These are phyloP conservation scores for Candida coleopterorum DNA, from an alignment of 805 yeast genomes.

Conservation along the genomic window DNA sequence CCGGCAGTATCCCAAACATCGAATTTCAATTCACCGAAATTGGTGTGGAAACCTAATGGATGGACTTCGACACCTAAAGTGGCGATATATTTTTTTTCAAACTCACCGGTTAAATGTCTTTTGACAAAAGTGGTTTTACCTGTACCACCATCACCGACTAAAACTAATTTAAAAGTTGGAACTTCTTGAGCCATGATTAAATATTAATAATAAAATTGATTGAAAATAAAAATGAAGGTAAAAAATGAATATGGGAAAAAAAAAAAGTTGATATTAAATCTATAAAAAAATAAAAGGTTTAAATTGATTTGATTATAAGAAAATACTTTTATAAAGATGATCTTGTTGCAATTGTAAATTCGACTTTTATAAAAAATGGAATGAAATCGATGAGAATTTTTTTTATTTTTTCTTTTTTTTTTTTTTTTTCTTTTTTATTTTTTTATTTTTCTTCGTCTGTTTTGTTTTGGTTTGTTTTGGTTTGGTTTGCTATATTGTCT, in stretches of 20 bases:
- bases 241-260: not conserved
- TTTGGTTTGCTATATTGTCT: too few species aligned
- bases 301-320: too few species aligned
- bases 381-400: conserved; percentile 6
- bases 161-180: conserved; percentile 96
- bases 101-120: conserved; percentile 99
- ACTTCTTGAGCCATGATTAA: conserved; percentile 61
- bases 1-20: conserved; percentile 99
- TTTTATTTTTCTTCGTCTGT: not conserved
- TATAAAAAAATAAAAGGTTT: too few species aligned
- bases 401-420: conserved; percentile 1
- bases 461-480: not conserved
- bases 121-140: conserved; percentile 99
- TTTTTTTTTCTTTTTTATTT: conserved; percentile 1
- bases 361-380: too few species aligned
- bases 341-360: too few species aligned
- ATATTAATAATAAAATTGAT: not conserved
- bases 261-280: conserved; percentile 1
- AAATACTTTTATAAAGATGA: too few species aligned
- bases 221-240: not conserved
- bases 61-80: conserved; percentile 99
- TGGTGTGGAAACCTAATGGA: conserved; percentile 96
- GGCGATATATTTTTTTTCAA: conserved; percentile 98
- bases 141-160: conserved; percentile 99
- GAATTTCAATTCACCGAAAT: conserved; percentile 97